phyloP scores from a whole-genome alignment of 352 stramenopile species.

The Saprolegnia diclina region DNA sequence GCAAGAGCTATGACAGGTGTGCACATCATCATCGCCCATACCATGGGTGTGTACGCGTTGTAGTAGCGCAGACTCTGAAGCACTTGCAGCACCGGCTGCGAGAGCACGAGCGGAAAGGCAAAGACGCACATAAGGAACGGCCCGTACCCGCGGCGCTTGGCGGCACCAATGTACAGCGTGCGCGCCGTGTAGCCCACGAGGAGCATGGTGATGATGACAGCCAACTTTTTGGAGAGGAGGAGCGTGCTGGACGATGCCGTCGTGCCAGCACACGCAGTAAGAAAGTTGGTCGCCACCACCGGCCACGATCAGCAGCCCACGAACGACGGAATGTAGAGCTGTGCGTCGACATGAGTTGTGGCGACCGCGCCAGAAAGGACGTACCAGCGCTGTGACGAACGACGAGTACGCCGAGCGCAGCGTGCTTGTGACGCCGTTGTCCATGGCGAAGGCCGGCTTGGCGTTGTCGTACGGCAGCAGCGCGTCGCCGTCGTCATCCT shows the following conservation, averaged over 20 bases:
- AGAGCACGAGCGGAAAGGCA: constrained; percentile 19
- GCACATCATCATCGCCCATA: background rate
- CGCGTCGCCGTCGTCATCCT: background rate
- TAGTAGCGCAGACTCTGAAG: constrained; percentile 19
- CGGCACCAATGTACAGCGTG: constrained; percentile 10
- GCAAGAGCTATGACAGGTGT: background rate
- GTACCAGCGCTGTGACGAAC: constrained; percentile 20
- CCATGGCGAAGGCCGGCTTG: background rate
- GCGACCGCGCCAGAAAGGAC: background rate
- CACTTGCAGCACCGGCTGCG: constrained; percentile 16
- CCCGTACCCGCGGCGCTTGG: constrained; percentile 16
- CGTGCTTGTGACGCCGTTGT: background rate
- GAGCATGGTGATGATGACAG: constrained; percentile 23
- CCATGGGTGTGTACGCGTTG: constrained; percentile 21
- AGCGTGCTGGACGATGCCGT: constrained; percentile 25
- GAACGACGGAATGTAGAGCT: constrained; percentile 21
- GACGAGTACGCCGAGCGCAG: constrained; percentile 14
- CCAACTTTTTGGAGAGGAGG: constrained; percentile 20
- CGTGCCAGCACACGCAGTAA: constrained; percentile 20
- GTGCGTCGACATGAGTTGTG: background rate
- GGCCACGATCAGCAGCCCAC: constrained; percentile 24
- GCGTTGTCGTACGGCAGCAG: background rate
- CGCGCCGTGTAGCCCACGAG: constrained; percentile 16
- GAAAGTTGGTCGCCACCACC: constrained; percentile 25
- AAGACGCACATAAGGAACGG: constrained; percentile 22